Evolutionary conservation across 805 yeast species (phyloP), one percentile per base, ranked within the genome.

Genomic region (Pichia phayaonensis): DNA sequence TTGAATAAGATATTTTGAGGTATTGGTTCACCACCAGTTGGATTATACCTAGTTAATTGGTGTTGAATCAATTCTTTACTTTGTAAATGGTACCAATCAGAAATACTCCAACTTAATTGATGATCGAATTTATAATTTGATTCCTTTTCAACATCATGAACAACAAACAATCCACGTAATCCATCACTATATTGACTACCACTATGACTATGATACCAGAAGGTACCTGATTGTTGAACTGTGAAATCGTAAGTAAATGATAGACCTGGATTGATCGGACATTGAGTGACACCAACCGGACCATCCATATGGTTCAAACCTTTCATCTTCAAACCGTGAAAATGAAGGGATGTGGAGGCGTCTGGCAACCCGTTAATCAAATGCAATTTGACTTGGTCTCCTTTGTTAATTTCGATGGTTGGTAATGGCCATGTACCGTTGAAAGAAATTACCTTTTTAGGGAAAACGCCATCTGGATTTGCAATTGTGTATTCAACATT

Each of bases 1-100:
- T 85, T 84, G 61, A 84, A 76, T 40, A 86, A 67, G 20, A 79
- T 53, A 59, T 79, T 80, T 54, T 81, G 82, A 2, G 92, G 92
- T 46, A 85, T 74, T 16, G 95, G 95, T 62, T 86, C 95, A 18
- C 86, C 89, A 40, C 95, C 95, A 2, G 90, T 85, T 21, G 95
- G 95, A 58, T 86, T 86, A 61, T 77, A 86, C 56, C 86, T 71
- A 41, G 76, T 74, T 59, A 81, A 63, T 63, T 84, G 85, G 40
- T 70, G 69, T 20, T 66, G 56, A 45, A 72, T 64, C 26, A 84
- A 69, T 3, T 66, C 74, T 27, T 69, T 67, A 54, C 81, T 74
- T 46, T 75, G 70, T 31, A 71, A 68, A 60, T 83, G 87, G 62
- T 85, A 86, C 69, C 82, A 75, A 55, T 86, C 95, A 40, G 80